Conservation (phyloP, 345 rosid genomes). For the Iberis pinnata region DNA sequence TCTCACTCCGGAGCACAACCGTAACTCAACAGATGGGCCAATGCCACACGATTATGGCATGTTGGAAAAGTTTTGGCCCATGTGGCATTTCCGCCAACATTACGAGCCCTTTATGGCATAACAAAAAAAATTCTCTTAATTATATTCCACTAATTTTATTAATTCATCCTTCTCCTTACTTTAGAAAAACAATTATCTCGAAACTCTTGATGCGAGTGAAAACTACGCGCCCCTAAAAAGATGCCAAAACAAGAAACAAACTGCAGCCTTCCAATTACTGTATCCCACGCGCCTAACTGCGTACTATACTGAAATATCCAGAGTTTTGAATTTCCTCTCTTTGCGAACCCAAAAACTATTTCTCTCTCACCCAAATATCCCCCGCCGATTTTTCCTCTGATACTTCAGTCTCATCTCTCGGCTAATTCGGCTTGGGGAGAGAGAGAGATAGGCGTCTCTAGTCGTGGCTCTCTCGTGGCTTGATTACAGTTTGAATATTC, state of each 20-base stretch:
- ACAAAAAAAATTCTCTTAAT: too few relatives aligned
- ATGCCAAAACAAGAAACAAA: constrained; percentile 23
- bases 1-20: too few relatives aligned
- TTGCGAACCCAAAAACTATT: constrained; percentile 16
- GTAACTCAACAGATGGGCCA: too few relatives aligned
- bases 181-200: too few relatives aligned
- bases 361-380: constrained; percentile 9
- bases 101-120: too few relatives aligned
- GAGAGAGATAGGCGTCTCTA: constrained; percentile 11
- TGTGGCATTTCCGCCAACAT: too few relatives aligned
- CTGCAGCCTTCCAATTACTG: constrained; percentile 14
- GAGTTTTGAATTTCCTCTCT: constrained; percentile 3
- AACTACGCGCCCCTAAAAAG: constrained; percentile 4
- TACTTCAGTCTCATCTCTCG: constrained; percentile 24
- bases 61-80: too few relatives aligned
- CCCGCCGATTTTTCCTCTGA: constrained; percentile 33
- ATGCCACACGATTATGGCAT: too few relatives aligned
- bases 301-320: constrained; percentile 14
- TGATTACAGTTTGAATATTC: constrained; percentile 5
- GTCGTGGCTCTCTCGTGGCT: constrained; percentile 12
- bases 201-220: too few relatives aligned
- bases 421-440: constrained; percentile 17
- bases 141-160: too few relatives aligned
- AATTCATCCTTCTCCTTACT: too few relatives aligned
- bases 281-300: constrained; percentile 14